phyloP scores from a whole-genome alignment of 176 grass and related monocot species.

The bread wheat (Triticum aestivum) region DNA sequence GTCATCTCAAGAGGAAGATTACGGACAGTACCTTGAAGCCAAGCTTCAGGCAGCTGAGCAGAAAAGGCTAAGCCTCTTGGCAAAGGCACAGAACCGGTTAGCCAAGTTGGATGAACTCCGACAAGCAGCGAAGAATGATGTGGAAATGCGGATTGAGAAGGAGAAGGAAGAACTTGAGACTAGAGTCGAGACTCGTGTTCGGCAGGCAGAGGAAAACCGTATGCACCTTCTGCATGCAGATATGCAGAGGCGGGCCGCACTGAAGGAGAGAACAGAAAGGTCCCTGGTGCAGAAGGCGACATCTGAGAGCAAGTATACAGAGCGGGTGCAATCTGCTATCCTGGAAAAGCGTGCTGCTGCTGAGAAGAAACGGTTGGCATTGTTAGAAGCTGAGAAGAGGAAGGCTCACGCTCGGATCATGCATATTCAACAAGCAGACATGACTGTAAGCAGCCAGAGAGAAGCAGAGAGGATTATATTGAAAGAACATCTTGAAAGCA shows the following conservation, averaged over 20 bases:
- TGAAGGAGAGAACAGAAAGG: constrained; percentile 72
- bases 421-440: constrained; percentile 52
- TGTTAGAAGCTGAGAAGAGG: constrained; percentile 87
- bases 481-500: constrained; percentile 83
- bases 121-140: constrained; percentile 77
- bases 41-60: constrained; percentile 93
- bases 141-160: constrained; percentile 83
- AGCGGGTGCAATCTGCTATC: constrained; percentile 75
- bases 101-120: constrained; percentile 83
- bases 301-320: constrained; percentile 71
- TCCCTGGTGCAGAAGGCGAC: constrained; percentile 60
- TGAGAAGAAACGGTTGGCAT: constrained; percentile 79
- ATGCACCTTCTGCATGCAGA: constrained; percentile 60
- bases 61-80: constrained; percentile 87
- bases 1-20: constrained; percentile 95
- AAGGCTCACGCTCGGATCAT: constrained; percentile 71
- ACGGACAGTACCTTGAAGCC: constrained; percentile 72
- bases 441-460: constrained; percentile 69
- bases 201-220: constrained; percentile 79
- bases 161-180: constrained; percentile 85
- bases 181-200: constrained; percentile 80
- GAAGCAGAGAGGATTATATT: constrained; percentile 74
- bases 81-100: constrained; percentile 69
- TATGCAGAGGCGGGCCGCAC: constrained; percentile 63
- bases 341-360: constrained; percentile 72